Base-by-base conservation (phyloP, 2,329 filamentous ascomycete genomes). In the Nigrograna mackinnonii region DNA sequence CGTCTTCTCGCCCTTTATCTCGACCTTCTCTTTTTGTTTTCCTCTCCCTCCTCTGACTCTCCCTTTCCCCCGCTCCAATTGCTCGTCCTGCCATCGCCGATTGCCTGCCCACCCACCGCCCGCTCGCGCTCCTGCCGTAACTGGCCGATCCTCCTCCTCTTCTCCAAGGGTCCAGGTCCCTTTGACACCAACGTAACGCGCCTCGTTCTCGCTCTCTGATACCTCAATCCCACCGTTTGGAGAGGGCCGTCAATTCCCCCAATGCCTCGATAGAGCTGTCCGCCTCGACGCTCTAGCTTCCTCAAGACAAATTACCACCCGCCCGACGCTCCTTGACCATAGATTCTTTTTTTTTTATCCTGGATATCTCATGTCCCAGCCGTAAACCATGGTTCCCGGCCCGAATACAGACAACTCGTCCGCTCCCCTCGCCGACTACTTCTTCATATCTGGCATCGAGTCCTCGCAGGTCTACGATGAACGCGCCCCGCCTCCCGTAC, bases 341-440 rank as follows among this genome's bases (percentile, higher is more conserved):
- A n/a, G n/a, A n/a, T n/a, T n/a, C n/a, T n/a, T n/a, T n/a, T n/a
- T n/a, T n/a, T n/a, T n/a, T n/a, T n/a, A n/a, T 62, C 57, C 64
- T 60, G 57, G 50, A 54, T 55, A 54, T 58, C 49, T 39, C 46
- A 64, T 64, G 58, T 48, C 44, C 50, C 56, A 51, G 38, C 34
- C 9, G 9, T 33, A 33, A 28, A 17, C n/a, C 16, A 33, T 9
- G 16, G 31, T 17, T 33, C 7, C 31, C 12, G 18, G 12, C 16
- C 31, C 31, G 11, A 7, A 11, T 58, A 54, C 68, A 40, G 72
- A 77, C 45, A 55, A 65, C 42, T 70, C 73, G 35, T 73, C 75
- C 46, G 72, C 73, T 41, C 82, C 82, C 41, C 77, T 85, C 41
- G 82, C 82, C 57, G 82, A 85, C 65, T 84, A 82, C 66, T 85